phyloP scores from a whole-genome alignment of 2,329 filamentous ascomycete species.

The Diaporthe amygdali region DNA sequence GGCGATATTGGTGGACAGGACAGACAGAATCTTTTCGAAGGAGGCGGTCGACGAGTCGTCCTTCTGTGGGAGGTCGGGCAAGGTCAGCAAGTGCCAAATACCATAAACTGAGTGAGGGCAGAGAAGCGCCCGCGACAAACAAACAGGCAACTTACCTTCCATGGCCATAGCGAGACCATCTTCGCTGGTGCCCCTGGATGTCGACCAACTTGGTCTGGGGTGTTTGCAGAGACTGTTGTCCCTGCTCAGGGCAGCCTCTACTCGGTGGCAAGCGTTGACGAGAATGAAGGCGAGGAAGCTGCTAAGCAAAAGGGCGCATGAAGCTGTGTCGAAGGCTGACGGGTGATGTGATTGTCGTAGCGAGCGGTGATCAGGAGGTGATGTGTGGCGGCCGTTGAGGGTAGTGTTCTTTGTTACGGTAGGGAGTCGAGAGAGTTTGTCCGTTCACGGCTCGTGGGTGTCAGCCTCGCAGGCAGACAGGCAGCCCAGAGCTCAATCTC shows the following conservation, averaged over 20 bases:
- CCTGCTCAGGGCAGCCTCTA: neutral
- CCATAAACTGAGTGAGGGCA: neutral
- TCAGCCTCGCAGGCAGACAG: neutral
- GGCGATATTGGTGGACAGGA: slow-evolving; percentile 82
- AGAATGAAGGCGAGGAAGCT: neutral
- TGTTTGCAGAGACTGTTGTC: neutral
- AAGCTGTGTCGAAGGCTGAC: neutral
- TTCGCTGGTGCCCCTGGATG: slow-evolving; percentile 26
- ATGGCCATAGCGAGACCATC: slow-evolving; percentile 90
- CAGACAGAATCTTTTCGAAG: slow-evolving; percentile 89
- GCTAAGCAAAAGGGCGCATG: neutral
- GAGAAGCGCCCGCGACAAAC: neutral
- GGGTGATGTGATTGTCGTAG: neutral
- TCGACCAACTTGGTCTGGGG: neutral
- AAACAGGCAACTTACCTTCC: slow-evolving; percentile 62
- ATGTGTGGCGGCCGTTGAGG: neutral
- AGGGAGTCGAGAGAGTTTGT: neutral
- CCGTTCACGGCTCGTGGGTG: neutral
- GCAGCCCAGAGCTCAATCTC: neutral
- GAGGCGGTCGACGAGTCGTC: slow-evolving; percentile 83
- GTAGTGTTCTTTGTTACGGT: neutral
- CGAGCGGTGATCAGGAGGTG: neutral
- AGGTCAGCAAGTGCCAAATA: slow-evolving; percentile 12
- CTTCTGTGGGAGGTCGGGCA: slow-evolving; percentile 40
- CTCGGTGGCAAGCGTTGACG: neutral